Conservation (phyloP, 2,329 filamentous ascomycete species). For the Lasiodiplodia hormozganensis region DNA sequence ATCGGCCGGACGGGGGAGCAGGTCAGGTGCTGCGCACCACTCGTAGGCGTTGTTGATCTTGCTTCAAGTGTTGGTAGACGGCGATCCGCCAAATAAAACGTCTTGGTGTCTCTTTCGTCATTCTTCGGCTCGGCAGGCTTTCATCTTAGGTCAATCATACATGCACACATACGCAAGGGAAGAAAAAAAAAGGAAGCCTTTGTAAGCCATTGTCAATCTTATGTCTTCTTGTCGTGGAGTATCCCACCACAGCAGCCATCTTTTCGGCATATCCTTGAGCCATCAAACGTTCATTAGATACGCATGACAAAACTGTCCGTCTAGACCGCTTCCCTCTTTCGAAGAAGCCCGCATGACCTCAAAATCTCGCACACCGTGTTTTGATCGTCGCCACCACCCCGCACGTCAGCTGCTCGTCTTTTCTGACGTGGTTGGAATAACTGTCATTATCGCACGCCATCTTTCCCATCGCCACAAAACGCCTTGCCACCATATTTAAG, state of each 20-base stretch:
- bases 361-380: not conserved
- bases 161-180: not conserved
- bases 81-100: not conserved
- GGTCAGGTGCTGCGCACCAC: not conserved
- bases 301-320: not conserved
- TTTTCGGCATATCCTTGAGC: not conserved
- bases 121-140: not conserved
- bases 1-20: not conserved
- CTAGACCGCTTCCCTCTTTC: not conserved
- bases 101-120: not conserved
- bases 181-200: not conserved
- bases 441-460: not conserved
- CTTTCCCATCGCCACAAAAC: not conserved
- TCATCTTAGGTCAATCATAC: not conserved
- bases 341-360: not conserved
- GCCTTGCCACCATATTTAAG: not conserved
- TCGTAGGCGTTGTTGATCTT: not conserved
- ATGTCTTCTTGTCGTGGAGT: not conserved
- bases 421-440: not conserved
- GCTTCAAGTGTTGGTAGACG: not conserved
- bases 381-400: not conserved
- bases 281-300: not conserved
- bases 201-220: not conserved
- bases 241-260: not conserved
- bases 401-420: not conserved